phyloP scores from a whole-genome alignment of 1,139 yeast species.

The Pichia sp. region DNA sequence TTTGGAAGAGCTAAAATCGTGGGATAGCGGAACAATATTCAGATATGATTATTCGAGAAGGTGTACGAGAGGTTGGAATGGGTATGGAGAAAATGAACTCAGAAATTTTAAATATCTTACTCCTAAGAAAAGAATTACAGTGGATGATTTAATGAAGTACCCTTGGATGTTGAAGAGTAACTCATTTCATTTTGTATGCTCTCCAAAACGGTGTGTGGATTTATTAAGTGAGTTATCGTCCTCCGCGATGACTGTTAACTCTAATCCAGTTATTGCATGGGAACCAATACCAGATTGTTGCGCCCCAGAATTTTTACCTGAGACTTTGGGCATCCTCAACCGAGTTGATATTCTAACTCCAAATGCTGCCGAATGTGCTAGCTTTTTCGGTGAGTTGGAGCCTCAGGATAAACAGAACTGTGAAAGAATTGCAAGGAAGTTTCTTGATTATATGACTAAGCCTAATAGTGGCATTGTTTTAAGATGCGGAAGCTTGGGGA shows the following conservation, averaged over 20 bases:
- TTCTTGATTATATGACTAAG: conserved; percentile 38
- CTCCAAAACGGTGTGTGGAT: conserved; percentile 51
- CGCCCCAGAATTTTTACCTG: conserved; percentile 41
- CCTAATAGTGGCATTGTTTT: conserved; percentile 46
- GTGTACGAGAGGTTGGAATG: conserved; percentile 81
- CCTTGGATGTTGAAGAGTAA: conserved; percentile 38
- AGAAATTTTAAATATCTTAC: conserved; percentile 55
- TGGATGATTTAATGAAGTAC: conserved; percentile 48
- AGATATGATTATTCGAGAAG: conserved; percentile 47
- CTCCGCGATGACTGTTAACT: not conserved
- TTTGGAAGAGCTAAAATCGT: conserved; percentile 43
- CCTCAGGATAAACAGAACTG: conserved; percentile 39
- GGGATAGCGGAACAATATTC: conserved; percentile 60
- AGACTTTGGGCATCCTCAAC: conserved; percentile 41
- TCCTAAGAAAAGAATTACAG: conserved; percentile 60
- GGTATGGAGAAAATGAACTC: conserved; percentile 59
- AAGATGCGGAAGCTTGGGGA: conserved; percentile 70
- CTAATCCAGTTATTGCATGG: conserved; percentile 53
- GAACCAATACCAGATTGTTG: conserved; percentile 87
- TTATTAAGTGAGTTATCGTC: conserved; percentile 7
- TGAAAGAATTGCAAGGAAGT: conserved; percentile 41
- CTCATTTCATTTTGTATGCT: conserved; percentile 70
- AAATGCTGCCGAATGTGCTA: conserved; percentile 76
- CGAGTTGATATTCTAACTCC: conserved; percentile 68
- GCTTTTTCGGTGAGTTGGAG: conserved; percentile 45